Base-by-base conservation (phyloP, 2,329 filamentous ascomycete species). In the Anthostomella pinea region DNA sequence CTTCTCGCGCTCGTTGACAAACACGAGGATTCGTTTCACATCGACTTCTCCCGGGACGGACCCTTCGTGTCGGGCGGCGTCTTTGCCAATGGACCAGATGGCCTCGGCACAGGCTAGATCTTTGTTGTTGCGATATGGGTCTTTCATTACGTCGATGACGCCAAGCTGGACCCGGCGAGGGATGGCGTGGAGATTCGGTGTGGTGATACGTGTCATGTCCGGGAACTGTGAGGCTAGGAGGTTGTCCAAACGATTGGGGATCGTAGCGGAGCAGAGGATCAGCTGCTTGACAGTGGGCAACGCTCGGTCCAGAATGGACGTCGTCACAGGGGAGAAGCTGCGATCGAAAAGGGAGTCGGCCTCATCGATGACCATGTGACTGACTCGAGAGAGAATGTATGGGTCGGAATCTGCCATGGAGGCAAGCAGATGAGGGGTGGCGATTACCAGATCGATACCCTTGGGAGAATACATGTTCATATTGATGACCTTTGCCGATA, bases 321-420 rank as follows among this genome's bases (percentile, higher is more conserved):
- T 85, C 0, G 93, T 97, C 16, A 84, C 81, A 1, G 87, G 83
- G 4, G 85, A 77, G 68, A 98, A 98, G 41, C 88, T 94, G 39
- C 89, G 85, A 65, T 98, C 94, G 50, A 98, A 79, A 8, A 98
- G 79, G 4, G 90, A 96, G 65, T 98, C 93, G 1, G 94, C 94
- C 69, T 98, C 94, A 59, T 98, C 94, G 31, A 95, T 75, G 41
- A 98, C 77, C 8, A 98, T 74, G 58, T 97, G 87, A 2, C 79
- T 82, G 40, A 97, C 90, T 9, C 88, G 84, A n/a, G 87, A 90
- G 22, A 98, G 78, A 43, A 98, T 82, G 54, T 95, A 91, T 8
- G 93, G 93, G 49, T 96, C 89, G 14, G 81, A 83, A 48, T 95
- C 81, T 9, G 87, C 87, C 56, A 98, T 93, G 43, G 87, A 90